Evolutionary conservation across 108 stramenopile species (phyloP).

Genomic region (Skeletonema tropicum): DNA sequence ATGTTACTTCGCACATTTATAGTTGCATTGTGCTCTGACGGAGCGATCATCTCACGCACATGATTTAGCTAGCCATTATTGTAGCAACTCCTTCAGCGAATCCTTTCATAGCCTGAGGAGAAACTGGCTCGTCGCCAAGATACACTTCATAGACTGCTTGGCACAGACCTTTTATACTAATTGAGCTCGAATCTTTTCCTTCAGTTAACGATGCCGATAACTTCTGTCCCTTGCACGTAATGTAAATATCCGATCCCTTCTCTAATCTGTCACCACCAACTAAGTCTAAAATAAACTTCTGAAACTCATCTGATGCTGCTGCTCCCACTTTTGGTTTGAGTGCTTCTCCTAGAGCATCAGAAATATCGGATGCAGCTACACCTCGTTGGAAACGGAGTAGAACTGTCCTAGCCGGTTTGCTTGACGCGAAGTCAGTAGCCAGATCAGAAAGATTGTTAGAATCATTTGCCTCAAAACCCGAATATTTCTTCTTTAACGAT

Average conservation of each 20-base stretch:
- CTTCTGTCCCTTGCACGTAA: conserved; percentile 39
- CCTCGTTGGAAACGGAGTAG: conserved; percentile 32
- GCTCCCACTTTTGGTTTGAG: conserved; percentile 22
- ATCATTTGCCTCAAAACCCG: conserved; percentile 2
- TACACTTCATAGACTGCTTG: conserved; percentile 27
- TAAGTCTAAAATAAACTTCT: conserved; percentile 27
- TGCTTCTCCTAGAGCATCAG: conserved; percentile 37
- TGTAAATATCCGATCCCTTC: conserved; percentile 28
- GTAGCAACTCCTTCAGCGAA: conserved; percentile 28
- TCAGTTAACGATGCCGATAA: conserved; percentile 25
- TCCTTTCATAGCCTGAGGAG: conserved; percentile 36
- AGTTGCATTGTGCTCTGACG: too few species aligned
- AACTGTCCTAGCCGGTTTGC: conserved; percentile 17
- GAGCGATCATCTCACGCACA: neutral
- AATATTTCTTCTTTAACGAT: conserved; percentile 23
- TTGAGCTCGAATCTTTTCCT: conserved; percentile 7
- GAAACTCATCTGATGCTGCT: conserved; percentile 11
- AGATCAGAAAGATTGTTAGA: conserved; percentile 4
- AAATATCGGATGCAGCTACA: conserved; percentile 28
- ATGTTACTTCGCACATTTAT: too few species aligned
- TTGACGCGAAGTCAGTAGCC: conserved; percentile 11
- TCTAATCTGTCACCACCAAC: conserved; percentile 8
- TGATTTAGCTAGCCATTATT: neutral
- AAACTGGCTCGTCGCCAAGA: conserved; percentile 32
- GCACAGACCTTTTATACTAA: conserved; percentile 30